Base-by-base conservation (phyloP, 1,284 basidiomycete species). In the Ustilago xerochloae region DNA sequence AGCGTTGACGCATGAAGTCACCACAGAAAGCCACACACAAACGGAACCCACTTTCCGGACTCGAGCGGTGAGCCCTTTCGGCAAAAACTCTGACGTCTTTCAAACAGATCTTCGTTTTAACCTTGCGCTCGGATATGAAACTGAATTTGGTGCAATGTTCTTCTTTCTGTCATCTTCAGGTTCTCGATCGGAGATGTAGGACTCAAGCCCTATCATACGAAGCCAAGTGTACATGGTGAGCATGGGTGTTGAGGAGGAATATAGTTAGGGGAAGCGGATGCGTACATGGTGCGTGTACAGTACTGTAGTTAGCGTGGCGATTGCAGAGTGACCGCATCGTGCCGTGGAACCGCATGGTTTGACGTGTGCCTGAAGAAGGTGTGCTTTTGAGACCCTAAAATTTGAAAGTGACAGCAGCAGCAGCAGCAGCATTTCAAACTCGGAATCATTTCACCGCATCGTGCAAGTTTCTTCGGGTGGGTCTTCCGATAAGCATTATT, bases 311-410 rank as follows among this genome's bases (percentile, higher is more conserved):
- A n/a, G n/a, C n/a, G n/a, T n/a, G n/a, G n/a, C 13, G 18, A n/a
- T 26, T 50, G 48, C 48, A 33, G 32, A 33, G 48, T 50, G 48
- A 50, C 48, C 48, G 48, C 48, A 50, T 50, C 48, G 48, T 33
- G 32, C 48, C 22, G 18, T 4, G 7, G 3, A 39, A 18, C 38
- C 38, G 38, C 38, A 39, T 39, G 35, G 35, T 16, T 43, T 43
- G n/a, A n/a, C n/a, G 18, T 43, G 41, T 43, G 18, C 43, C 43
- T 45, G 38, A 39, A 16, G 38, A 39, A 15, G n/a, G 7, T 20
- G 7, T 15, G 38, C 38, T 39, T 39, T 39, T 39, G 13, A 45
- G 43, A 45, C 43, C 22, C 43, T 32, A 47, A 46, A 43, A 16
- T 16, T 47, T 16, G 28, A 26, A 43, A 43, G 41, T 43, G 39